Base-by-base conservation (phyloP, 257 asterid species). In the Cruciata laevipes region DNA sequence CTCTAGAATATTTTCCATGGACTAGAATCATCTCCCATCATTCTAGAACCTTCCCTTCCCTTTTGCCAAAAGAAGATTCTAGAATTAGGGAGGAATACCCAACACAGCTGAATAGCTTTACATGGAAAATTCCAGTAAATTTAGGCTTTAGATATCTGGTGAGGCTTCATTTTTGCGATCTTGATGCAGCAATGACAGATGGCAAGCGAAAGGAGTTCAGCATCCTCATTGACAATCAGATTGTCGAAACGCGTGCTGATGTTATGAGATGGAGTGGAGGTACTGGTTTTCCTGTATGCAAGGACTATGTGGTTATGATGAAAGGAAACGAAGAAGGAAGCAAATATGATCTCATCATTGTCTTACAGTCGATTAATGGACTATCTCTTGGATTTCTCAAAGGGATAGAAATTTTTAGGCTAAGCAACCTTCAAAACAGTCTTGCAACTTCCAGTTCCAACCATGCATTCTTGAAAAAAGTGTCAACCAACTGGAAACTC, bases 361-460 rank as follows among this genome's bases (percentile, higher is more conserved):
- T 8, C 9, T 21, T 69, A 27, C 66, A 69, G 11, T 57, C 73
- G 31, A 2, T 4, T 10, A 7, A 25, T 59, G 67, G 42, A 42
- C 51, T 12, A 42, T 42, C 51, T 13, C 17, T 42, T 42, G 51
- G 18, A 13, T 37, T 37, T 37, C n/a, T 40, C 25, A 40, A 30
- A 69, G 61, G 73, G 60, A 57, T 65, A 69, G 73, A 56, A 58
- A 13, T 42, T 5, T 42, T 42, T 14, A 42, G 51, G 18, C 11
- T 42, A 42, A 42, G 51, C 5, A 42, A 69, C 42, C 57, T 18
- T 1, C 27, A 59, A 10, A 57, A 69, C 47, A 69, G 24, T 38
- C 66, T 57, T 18, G 66, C 73, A 24, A 16, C 55, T 40, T 57
- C 58, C 20, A 18, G 51, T 42, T 42, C 51, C 51, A 42, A 3